Percentiles rank a stretch among this genome's conserved stretches.
Conservation (phyloP, 192 early-diverging fungal genomes). For the Umbelopsis sp. region DNA sequence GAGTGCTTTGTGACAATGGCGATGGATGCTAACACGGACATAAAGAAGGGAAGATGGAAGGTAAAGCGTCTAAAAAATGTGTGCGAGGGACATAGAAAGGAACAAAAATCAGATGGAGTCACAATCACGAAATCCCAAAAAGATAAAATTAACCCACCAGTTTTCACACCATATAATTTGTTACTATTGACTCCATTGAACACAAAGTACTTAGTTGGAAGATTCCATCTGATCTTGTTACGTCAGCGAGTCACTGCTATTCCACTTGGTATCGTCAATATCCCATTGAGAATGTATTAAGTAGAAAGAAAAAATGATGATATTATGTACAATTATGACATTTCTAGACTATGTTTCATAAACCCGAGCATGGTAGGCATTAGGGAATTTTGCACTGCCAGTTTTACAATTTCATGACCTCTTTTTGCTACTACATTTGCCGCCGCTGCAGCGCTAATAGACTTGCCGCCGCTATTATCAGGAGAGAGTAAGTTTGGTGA, state of each 20-base stretch:
- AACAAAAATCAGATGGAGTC: not conserved
- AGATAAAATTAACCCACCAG: too few relatives aligned
- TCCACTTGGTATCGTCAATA: too few relatives aligned
- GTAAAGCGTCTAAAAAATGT: not conserved
- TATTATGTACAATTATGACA: not conserved
- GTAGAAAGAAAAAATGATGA: not conserved
- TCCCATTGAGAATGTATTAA: not conserved
- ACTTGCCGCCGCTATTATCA: not conserved
- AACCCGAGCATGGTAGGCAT: constrained; percentile 52
- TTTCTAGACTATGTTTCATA: constrained; percentile 25
- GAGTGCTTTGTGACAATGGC: not conserved
- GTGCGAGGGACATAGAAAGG: not conserved
- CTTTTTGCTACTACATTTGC: constrained; percentile 37
- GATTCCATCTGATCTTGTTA: too few relatives aligned
- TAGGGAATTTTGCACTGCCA: constrained; percentile 53
- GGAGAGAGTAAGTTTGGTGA: not conserved
- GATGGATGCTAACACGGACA: not conserved
- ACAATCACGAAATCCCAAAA: too few relatives aligned
- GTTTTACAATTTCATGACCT: constrained; percentile 50
- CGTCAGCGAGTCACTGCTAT: too few relatives aligned
- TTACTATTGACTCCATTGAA: not conserved
- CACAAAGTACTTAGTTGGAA: not conserved
- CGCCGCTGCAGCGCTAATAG: constrained; percentile 6
- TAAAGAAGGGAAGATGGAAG: not conserved
- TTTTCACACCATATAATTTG: too few relatives aligned